A percentile compares a stretch with the other conserved stretches of the same genome.
Conservation (phyloP, 73 alveolate species). For the Paramecium sonneborni region DNA sequence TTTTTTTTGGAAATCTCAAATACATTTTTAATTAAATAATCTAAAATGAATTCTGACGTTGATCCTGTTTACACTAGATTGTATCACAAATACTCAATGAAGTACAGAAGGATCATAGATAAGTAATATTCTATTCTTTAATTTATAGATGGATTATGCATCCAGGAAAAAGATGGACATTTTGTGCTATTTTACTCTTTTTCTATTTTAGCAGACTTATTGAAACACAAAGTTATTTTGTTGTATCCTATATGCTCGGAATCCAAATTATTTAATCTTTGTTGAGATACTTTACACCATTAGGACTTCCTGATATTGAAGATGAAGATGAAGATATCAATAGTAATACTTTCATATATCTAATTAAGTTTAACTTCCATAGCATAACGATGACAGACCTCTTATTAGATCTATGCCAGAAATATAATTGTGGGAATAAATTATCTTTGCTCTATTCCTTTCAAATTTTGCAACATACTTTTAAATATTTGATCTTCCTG, state of each 20-base stretch:
- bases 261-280: not conserved
- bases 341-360: not conserved
- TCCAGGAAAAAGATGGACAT: constrained; percentile 11
- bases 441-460: not conserved
- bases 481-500: constrained; percentile 39
- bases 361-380: not conserved
- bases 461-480: not conserved
- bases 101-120: constrained; percentile 38
- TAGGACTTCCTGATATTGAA: constrained; percentile 53
- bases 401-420: constrained; percentile 38
- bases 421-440: constrained; percentile 21
- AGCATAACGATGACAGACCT: constrained; percentile 49
- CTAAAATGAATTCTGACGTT: constrained; percentile 6
- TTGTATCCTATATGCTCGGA: constrained; percentile 19
- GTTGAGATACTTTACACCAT: not conserved
- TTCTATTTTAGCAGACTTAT: not conserved
- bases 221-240: not conserved
- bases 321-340: constrained; percentile 34
- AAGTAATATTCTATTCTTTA: not conserved
- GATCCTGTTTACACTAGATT: constrained; percentile 14
- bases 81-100: constrained; percentile 12
- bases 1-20: not conserved
- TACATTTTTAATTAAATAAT: not conserved
- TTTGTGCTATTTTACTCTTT: not conserved
- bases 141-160: constrained; percentile 44